Conservation (phyloP, 768 basidiomycete genomes). For the Tricholoma terreum region DNA sequence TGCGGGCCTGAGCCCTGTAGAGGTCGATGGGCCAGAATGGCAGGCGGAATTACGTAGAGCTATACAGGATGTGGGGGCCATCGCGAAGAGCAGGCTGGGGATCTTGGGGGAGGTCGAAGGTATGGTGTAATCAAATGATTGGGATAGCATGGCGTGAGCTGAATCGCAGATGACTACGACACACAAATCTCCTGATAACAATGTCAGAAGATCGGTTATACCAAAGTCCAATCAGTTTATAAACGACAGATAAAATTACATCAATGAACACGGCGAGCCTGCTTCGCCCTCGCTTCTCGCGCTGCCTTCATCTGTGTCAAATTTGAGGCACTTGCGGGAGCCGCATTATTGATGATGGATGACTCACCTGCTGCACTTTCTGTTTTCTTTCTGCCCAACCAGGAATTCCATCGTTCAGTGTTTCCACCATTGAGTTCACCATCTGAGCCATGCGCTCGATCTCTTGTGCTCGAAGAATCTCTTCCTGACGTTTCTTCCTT, state of each 20-base stretch:
- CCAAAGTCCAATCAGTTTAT: not conserved
- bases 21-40: constrained; percentile 51
- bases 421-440: constrained; percentile 53
- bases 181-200: not conserved
- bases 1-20: constrained; percentile 35
- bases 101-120: constrained; percentile 41
- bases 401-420: constrained; percentile 53
- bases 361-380: constrained; percentile 47
- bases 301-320: constrained; percentile 13
- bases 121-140: constrained; percentile 3
- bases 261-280: constrained; percentile 3
- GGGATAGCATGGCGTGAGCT: constrained; percentile 1
- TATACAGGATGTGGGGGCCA: constrained; percentile 66
- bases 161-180: not conserved
- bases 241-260: not conserved
- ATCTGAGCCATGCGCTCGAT: constrained; percentile 38
- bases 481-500: constrained; percentile 27
- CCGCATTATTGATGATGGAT: not conserved
- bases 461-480: constrained; percentile 35
- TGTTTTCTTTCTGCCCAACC: constrained; percentile 59
- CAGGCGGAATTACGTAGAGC: constrained; percentile 66
- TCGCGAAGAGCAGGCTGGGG: constrained; percentile 68
- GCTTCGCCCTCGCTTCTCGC: constrained; percentile 9
- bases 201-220: not conserved
- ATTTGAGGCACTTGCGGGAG: not conserved